Conservation (phyloP, 2,329 filamentous ascomycete species). For the Meredithiella fracta region DNA sequence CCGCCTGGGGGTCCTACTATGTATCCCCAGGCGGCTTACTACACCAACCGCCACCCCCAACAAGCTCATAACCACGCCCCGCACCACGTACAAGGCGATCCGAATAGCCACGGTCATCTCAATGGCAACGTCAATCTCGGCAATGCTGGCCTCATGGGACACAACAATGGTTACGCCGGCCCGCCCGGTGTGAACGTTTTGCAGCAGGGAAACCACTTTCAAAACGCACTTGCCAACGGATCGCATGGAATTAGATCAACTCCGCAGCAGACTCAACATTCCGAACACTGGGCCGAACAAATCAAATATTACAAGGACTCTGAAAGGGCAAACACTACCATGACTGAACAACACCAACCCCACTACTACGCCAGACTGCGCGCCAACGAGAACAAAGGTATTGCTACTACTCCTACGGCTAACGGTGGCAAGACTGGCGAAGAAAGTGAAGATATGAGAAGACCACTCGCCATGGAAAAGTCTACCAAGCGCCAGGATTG, state of each 20-base stretch:
- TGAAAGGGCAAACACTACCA: constrained; percentile 55
- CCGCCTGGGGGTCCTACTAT: constrained; percentile 2
- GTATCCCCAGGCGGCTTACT: not conserved
- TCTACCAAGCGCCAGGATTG: constrained; percentile 62
- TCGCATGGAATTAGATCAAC: constrained; percentile 29
- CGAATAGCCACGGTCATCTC: constrained; percentile 35
- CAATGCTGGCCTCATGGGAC: constrained; percentile 29
- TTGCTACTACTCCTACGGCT: constrained; percentile 33
- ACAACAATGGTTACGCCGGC: constrained; percentile 12
- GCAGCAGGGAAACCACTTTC: constrained; percentile 10
- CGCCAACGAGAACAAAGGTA: constrained; percentile 52
- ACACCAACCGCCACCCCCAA: constrained; percentile 22
- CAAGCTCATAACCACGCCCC: constrained; percentile 39
- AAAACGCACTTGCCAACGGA: constrained; percentile 35
- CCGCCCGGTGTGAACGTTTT: constrained; percentile 11
- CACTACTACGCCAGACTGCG: constrained; percentile 59
- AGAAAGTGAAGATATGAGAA: constrained; percentile 39
- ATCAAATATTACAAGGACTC: constrained; percentile 64
- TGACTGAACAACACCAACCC: constrained; percentile 46
- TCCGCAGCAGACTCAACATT: constrained; percentile 35
- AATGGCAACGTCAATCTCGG: constrained; percentile 24
- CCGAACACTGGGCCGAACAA: constrained; percentile 76
- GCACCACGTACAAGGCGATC: constrained; percentile 43
- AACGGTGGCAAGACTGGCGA: constrained; percentile 37
- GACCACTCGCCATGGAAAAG: constrained; percentile 50